Evolutionary conservation across 2,329 filamentous ascomycete species (phyloP).

Genomic region (Penicillium vulpinum): DNA sequence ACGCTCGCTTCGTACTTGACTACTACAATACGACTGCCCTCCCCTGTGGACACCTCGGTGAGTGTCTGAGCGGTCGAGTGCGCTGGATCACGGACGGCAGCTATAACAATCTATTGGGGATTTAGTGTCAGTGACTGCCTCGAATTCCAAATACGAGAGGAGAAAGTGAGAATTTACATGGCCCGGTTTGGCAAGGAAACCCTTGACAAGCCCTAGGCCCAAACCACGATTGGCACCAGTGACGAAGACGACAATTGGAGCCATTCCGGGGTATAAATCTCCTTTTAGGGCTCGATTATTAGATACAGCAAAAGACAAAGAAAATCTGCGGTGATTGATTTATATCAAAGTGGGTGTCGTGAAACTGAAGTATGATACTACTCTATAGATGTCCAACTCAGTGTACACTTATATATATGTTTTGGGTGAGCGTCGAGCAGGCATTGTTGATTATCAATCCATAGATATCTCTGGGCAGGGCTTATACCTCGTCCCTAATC

Average conservation of each 20-base stretch:
- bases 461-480: background rate
- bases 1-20: slow-evolving; percentile 34
- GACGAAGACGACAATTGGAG: slow-evolving; percentile 11
- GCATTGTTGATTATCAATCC: background rate
- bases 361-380: background rate
- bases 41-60: slow-evolving; percentile 16
- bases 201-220: slow-evolving; percentile 14
- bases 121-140: background rate
- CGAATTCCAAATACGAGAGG: background rate
- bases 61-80: slow-evolving; percentile 29
- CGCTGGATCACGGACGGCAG: slow-evolving; percentile 38
- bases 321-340: background rate
- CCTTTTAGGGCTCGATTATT: background rate
- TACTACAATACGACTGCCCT: slow-evolving; percentile 32
- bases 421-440: background rate
- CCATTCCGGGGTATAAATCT: background rate
- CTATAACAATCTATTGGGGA: slow-evolving; percentile 33
- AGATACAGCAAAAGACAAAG: background rate
- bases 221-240: slow-evolving; percentile 21
- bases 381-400: background rate
- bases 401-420: background rate
- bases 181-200: slow-evolving; percentile 11
- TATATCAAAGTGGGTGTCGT: background rate
- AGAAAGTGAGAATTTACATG: slow-evolving; percentile 1
- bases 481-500: background rate